Conservation (phyloP, 2,329 filamentous ascomycete genomes). For the Neurospora sp. region DNA sequence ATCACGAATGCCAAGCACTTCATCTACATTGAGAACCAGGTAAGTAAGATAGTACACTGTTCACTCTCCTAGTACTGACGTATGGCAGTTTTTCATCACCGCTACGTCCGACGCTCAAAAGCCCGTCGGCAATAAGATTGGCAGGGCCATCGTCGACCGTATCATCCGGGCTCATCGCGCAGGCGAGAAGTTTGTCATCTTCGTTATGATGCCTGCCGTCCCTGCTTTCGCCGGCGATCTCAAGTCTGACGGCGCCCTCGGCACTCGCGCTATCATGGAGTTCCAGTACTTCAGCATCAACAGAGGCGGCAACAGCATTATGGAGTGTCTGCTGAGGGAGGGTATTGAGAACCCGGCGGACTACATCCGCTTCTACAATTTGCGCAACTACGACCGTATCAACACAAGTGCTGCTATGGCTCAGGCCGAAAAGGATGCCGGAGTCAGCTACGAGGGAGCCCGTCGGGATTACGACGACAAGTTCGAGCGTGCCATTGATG, state of each 20-base stretch:
- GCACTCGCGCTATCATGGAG: slow-evolving; percentile 79
- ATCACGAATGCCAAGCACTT: slow-evolving; percentile 62
- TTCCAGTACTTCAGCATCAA: slow-evolving; percentile 76
- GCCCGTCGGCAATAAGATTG: slow-evolving; percentile 69
- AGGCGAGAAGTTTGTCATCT: slow-evolving; percentile 59
- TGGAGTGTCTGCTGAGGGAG: slow-evolving; percentile 54
- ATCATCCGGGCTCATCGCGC: slow-evolving; percentile 60
- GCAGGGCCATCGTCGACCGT: slow-evolving; percentile 67
- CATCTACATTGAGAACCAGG: slow-evolving; percentile 70
- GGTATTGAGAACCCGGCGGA: slow-evolving; percentile 57
- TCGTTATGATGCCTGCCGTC: slow-evolving; percentile 69
- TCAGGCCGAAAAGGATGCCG: slow-evolving; percentile 49
- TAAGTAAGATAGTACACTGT: slow-evolving; percentile 13
- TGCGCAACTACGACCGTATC: slow-evolving; percentile 76
- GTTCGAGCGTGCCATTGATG: neutral
- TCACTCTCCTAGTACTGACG: slow-evolving; percentile 1
- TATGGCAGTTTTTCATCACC: slow-evolving; percentile 68
- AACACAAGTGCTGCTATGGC: slow-evolving; percentile 56
- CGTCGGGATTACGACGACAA: slow-evolving; percentile 46
- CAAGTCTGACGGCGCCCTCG: slow-evolving; percentile 59
- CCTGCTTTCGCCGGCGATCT: slow-evolving; percentile 78
- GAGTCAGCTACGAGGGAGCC: slow-evolving; percentile 58
- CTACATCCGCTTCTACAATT: slow-evolving; percentile 78
- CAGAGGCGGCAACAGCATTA: slow-evolving; percentile 66
- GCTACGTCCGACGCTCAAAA: slow-evolving; percentile 60